phyloP scores from a whole-genome alignment of 495 filamentous ascomycete species.

The Pyrenopolyporus hunteri region DNA sequence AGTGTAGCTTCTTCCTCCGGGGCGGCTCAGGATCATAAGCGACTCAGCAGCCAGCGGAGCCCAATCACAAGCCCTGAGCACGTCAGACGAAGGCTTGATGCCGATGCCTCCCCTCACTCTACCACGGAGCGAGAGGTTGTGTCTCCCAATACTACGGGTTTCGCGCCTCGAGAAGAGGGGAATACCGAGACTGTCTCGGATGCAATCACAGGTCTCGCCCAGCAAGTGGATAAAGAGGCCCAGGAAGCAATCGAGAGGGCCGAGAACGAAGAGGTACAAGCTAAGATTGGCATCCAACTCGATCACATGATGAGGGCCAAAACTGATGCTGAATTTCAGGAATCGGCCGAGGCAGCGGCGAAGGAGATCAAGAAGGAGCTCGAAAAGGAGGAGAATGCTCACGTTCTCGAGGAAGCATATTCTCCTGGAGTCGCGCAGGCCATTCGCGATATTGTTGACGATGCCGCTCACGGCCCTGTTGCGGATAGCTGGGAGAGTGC shows the following conservation, averaged over 20 bases:
- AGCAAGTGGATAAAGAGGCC: slow-evolving; percentile 70
- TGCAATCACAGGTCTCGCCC: slow-evolving; percentile 71
- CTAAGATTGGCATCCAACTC: slow-evolving; percentile 53
- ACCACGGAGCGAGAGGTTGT: slow-evolving; percentile 14
- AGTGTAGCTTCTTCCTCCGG: slow-evolving; percentile 40
- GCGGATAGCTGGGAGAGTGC: slow-evolving; percentile 84
- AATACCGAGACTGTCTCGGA: slow-evolving; percentile 72
- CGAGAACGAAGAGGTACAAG: slow-evolving; percentile 56
- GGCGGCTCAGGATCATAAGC: slow-evolving; percentile 47
- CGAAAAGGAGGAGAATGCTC: slow-evolving; percentile 58
- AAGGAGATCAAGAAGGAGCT: slow-evolving; percentile 62
- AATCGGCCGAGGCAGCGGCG: slow-evolving; percentile 52
- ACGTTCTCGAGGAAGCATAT: slow-evolving; percentile 57
- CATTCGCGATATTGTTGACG: slow-evolving; percentile 63
- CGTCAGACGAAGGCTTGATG: slow-evolving; percentile 50
- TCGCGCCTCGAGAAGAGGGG: slow-evolving; percentile 36
- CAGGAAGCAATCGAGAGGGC: slow-evolving; percentile 67
- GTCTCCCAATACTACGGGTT: not conserved
- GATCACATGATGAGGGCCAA: slow-evolving; percentile 50
- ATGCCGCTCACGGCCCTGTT: slow-evolving; percentile 59
- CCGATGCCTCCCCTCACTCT: slow-evolving; percentile 39
- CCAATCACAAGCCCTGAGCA: slow-evolving; percentile 51
- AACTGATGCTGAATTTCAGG: slow-evolving; percentile 54
- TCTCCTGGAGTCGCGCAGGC: slow-evolving; percentile 60
- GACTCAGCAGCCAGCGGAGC: slow-evolving; percentile 47